These are phyloP conservation scores for Fonsecaea nubica DNA, from an alignment of 2,329 filamentous ascomycete genomes.

Conservation along the genomic window DNA sequence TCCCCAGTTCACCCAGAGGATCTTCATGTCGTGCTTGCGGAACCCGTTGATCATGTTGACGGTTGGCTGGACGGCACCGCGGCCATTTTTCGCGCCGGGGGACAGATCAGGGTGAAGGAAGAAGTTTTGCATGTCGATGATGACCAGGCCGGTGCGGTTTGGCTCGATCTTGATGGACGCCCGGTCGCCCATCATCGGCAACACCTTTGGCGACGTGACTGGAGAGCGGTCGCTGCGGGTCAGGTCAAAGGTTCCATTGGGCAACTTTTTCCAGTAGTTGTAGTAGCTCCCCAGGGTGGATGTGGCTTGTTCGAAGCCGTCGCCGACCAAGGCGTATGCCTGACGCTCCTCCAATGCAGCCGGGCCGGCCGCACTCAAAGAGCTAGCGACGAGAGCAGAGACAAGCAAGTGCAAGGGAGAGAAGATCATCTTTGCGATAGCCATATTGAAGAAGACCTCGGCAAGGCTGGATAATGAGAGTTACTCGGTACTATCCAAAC, in stretches of 20 bases:
- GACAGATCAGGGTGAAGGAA: conserved; percentile 55
- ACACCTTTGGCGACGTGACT: conserved; percentile 34
- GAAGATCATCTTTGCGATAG: neutral
- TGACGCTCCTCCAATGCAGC: conserved; percentile 22
- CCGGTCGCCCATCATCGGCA: conserved; percentile 41
- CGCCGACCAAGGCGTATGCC: conserved; percentile 27
- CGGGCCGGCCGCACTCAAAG: conserved; percentile 16
- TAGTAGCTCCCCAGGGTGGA: conserved; percentile 43
- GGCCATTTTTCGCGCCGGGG: conserved; percentile 50
- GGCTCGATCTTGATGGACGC: conserved; percentile 49
- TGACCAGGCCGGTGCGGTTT: conserved; percentile 53
- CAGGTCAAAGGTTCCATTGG: conserved; percentile 43
- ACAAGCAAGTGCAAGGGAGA: conserved; percentile 8
- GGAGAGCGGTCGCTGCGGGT: conserved; percentile 43
- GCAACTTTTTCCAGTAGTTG: conserved; percentile 44
- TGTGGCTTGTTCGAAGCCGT: conserved; percentile 29
- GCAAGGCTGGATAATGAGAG: conserved; percentile 15
- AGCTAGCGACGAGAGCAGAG: conserved; percentile 10
- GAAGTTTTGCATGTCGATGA: conserved; percentile 62
- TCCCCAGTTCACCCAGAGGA: conserved; percentile 65
- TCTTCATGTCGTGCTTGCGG: conserved; percentile 54
- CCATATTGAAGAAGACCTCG: conserved; percentile 2
- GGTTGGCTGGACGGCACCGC: conserved; percentile 49
- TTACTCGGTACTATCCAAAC: neutral
- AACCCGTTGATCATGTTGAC: conserved; percentile 53